Evolutionary conservation across 306 rosid species (phyloP), one percentile per base, ranked within the genome.

Genomic region (Hippophae rhamnoides): DNA sequence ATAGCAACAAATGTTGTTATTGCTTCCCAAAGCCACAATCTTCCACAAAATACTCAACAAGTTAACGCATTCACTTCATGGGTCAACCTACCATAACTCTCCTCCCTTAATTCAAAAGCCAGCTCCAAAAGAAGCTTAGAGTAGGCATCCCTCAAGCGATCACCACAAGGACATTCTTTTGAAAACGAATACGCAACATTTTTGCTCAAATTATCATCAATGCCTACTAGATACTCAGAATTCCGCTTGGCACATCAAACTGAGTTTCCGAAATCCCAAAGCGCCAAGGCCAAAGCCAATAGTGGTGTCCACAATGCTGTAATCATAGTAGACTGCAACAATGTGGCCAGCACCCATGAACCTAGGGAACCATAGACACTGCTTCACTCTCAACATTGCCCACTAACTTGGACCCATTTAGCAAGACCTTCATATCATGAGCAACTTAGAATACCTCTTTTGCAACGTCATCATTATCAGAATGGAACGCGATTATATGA

Each of bases 361-460:
- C 59, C 52, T 76, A 71, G 6, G 82, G 80, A 66, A 85, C 69
- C 56, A 48, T 78, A 1, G 70, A 68, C 11, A 82, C 74, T 0
- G 79, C 72, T 10, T 47, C 76, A 45, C 41, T 48, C 58, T 64
- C 64, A 41, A 65, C 82, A 73, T 81, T 85, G 7, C 96, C 98
- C 8, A 85, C 87, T 66, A 82, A 47, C 71, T 85, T 92, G 5
- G 95, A 92, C 12, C 95, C 98, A 52, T 80, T 92, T 7, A 92
- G 79, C 72, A 92, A 48, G 41, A 78, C 80, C 76, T 79, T 87
- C 85, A 87, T 53, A 62, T 83, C 95, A 43, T 73, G 74, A 13
- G 89, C 83, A 9, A 87, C 95, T 18, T 80, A 86, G 66, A 77
- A 86, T 65, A 76, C 89, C 62, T 85, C 99, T 70, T 92, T 92